These are phyloP conservation scores for Mycena indigotica DNA, from an alignment of 768 basidiomycete species.

Conservation along the genomic window DNA sequence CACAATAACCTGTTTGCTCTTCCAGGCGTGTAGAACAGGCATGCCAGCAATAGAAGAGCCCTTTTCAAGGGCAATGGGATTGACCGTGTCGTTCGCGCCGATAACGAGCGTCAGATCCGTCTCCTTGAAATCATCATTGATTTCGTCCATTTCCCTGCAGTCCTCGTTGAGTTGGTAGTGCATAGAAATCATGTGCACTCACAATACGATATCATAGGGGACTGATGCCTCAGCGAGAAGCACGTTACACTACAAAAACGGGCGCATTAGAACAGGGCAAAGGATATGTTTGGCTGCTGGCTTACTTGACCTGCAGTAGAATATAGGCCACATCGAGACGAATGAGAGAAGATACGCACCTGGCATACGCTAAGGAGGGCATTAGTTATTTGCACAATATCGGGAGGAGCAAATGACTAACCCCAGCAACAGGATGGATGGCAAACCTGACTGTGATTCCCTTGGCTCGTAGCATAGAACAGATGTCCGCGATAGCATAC, in stretches of 20 bases:
- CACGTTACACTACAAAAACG: conserved; percentile 86
- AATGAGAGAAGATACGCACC: conserved; percentile 37
- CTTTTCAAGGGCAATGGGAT: conserved; percentile 85
- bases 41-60: conserved; percentile 90
- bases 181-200: not conserved
- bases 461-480: conserved; percentile 67
- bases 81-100: conserved; percentile 91
- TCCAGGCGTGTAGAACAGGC: conserved; percentile 92
- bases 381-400: no score
- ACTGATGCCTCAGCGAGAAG: conserved; percentile 87
- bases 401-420: no score
- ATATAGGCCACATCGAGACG: not conserved
- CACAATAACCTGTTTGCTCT: conserved; percentile 88
- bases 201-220: conserved; percentile 65
- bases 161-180: not conserved
- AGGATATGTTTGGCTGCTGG: not conserved
- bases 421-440: conserved; percentile 86
- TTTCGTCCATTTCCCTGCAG: conserved; percentile 88
- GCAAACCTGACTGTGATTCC: conserved; percentile 83
- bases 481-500: conserved; percentile 77
- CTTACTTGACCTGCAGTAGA: conserved; percentile 15
- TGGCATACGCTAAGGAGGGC: conserved; percentile 64
- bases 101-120: conserved; percentile 92
- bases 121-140: conserved; percentile 87
- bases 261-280: no score